These are phyloP conservation scores for Encephalitozoon hellem DNA, from an alignment of 371 early-diverging fungal species.

Conservation along the genomic window DNA sequence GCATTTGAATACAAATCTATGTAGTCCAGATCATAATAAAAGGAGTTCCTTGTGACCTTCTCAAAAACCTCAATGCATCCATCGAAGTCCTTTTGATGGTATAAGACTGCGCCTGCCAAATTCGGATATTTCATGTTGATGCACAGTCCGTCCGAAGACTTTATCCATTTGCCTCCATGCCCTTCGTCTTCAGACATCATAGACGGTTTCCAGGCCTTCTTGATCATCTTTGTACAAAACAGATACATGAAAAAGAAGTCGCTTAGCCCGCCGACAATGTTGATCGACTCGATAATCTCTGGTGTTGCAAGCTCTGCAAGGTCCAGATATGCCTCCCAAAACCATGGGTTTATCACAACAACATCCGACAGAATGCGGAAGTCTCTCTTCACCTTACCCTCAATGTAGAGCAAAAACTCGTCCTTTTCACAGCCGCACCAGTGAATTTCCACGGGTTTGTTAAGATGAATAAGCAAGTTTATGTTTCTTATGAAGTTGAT, in stretches of 20 bases:
- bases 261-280: slow-evolving; percentile 15
- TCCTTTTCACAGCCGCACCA: neutral
- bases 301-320: slow-evolving; percentile 36
- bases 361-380: slow-evolving; percentile 26
- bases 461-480: slow-evolving; percentile 15
- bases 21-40: slow-evolving; percentile 69
- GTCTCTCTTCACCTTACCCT: slow-evolving; percentile 27
- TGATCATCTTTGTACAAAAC: slow-evolving; percentile 36
- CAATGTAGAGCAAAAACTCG: slow-evolving; percentile 37
- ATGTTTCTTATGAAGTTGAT: slow-evolving; percentile 52
- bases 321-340: slow-evolving; percentile 54
- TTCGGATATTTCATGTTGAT: slow-evolving; percentile 21
- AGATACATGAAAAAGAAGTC: slow-evolving; percentile 40
- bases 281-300: slow-evolving; percentile 11
- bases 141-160: neutral
- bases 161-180: neutral
- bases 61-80: slow-evolving; percentile 44
- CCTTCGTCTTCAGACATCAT: neutral
- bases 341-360: slow-evolving; percentile 31
- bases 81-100: slow-evolving; percentile 39
- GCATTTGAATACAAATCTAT: slow-evolving; percentile 78
- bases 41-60: neutral
- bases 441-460: neutral
- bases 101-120: slow-evolving; percentile 43
- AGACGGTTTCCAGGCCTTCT: neutral